Evolutionary conservation across 2,329 filamentous ascomycete species (phyloP), one percentile per base, ranked within the genome.

Genomic region (Westerdykella ornata): DNA sequence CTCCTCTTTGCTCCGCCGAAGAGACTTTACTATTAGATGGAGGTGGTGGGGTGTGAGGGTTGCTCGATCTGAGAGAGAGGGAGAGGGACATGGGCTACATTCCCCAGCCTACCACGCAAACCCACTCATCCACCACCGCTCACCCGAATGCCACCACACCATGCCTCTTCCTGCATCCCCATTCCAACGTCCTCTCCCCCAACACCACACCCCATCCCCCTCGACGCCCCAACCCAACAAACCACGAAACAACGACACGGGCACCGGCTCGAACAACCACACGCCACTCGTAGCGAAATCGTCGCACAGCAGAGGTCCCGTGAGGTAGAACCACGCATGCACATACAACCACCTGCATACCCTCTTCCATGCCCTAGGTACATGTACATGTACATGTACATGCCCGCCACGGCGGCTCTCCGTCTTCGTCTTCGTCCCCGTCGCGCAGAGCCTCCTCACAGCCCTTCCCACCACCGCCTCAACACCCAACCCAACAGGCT

Each of bases 181-280:
- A 5, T 9, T 9, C 20, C 20, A 9, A 22, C 20, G n/a, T n/a
- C 20, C 20, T 22, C 20, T 22, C 5, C 73, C 71, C 78, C 82
- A 88, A 53, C 84, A 78, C 77, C 78, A 85, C 73, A 78, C 82
- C 1, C 72, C 67, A 54, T 85, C 80, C 0, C 75, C 77, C 14
- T 72, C 64, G n/a, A n/a, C 1, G 69, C 68, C 0, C 83, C 84
- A 26, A 82, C 84, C 82, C 13, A 89, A 26, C 2, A n/a, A n/a
- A n/a, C 74, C 77, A 18, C 87, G 72, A n/a, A 88, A 57, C 1
- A 75, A 58, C 40, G 86, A 94, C 7, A 90, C 49, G n/a, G 32
- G 33, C 19, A 42, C 5, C 15, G 39, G 39, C 16, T 37, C 33
- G 2, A 33, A 13, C 3, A 32, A 6, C 40, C 40, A 42, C 4